A percentile compares a stretch with the other conserved stretches of the same genome.
Evolutionary conservation across 345 rosid genomes (phyloP).

Genomic region (Arabidopsis suecica): DNA sequence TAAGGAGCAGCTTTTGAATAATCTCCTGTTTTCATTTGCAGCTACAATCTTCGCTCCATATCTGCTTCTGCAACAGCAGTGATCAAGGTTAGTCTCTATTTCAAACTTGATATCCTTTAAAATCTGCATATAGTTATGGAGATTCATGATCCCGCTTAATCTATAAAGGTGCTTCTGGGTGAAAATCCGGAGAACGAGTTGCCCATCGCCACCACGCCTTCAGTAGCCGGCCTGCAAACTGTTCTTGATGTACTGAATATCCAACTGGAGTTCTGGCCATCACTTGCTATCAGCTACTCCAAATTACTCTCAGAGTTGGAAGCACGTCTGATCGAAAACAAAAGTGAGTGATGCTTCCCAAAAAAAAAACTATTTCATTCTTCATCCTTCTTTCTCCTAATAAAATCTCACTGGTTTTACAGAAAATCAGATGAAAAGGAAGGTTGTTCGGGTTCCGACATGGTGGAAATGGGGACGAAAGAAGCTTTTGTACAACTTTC

Average conservation of each 20-base stretch:
- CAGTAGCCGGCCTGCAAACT: conserved; percentile 70
- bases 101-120: conserved; percentile 13
- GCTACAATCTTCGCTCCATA: conserved; percentile 95
- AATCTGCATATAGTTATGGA: not conserved
- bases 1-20: conserved; percentile 10
- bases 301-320: conserved; percentile 69
- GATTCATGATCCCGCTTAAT: conserved; percentile 4
- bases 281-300: conserved; percentile 47
- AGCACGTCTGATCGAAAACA: conserved; percentile 44
- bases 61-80: conserved; percentile 96
- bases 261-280: conserved; percentile 84
- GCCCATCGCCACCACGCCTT: conserved; percentile 52
- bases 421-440: conserved; percentile 63
- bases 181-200: conserved; percentile 57
- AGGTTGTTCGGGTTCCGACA: conserved; percentile 53
- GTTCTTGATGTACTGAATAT: conserved; percentile 83
- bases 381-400: conserved; percentile 16
- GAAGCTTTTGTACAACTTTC: conserved; percentile 58
- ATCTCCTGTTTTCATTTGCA: conserved; percentile 47
- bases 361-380: not conserved
- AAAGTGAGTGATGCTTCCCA: conserved; percentile 59
- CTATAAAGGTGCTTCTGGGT: conserved; percentile 74
- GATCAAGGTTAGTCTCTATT: conserved; percentile 66
- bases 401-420: conserved; percentile 28
- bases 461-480: conserved; percentile 90